Base-by-base conservation (phyloP, 2,329 filamentous ascomycete genomes). In the Colletotrichum navitas region DNA sequence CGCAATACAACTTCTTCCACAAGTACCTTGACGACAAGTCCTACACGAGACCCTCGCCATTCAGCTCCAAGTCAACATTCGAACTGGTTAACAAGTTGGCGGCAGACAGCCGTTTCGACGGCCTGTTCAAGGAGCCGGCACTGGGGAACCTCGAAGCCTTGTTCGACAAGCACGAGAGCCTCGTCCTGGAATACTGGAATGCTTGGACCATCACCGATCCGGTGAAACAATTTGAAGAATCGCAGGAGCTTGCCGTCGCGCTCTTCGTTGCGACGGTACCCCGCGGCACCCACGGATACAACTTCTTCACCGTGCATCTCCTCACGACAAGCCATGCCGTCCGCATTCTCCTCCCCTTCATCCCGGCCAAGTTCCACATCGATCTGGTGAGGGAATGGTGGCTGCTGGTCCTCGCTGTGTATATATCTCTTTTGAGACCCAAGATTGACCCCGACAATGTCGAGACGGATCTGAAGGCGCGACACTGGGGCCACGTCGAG, bases 181-280 rank as follows among this genome's bases (percentile, higher is more conserved):
- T 91, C 0, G 84, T 97, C 21, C 81, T 98, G 56, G 92, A 97
- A 75, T 94, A 98, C 83, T 98, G 94, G 94, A 96, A 97, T 75
- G 91, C 92, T 3, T 98, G 94, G 95, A 85, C 87, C 12, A 85
- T 97, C 29, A 82, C 86, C 11, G 86, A 95, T 72, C 91, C 93
- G 0, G 85, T 86, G n/a, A 86, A 88, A 74, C 92, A 94, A 77
- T 97, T 98, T 78, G 87, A 90, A 69, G 87, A 92, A 68, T 93
- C 91, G 1, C 90, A 92, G 76, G 86, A 90, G 77, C 85, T 87
- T 0, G 89, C 89, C 0, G 84, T 89, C 0, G 87, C 88, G 0
- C 80, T 95, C 8, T 81, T 93, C 0, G 85, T 94, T 5, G 85
- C 88, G 7, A 90, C 89, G 3, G 87, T 90, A 2, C 78, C 84